Percentiles rank a stretch among this genome's conserved stretches.
These are phyloP conservation scores for Adansonia grandidieri DNA, from an alignment of 441 rosid genomes.

Conservation along the genomic window DNA sequence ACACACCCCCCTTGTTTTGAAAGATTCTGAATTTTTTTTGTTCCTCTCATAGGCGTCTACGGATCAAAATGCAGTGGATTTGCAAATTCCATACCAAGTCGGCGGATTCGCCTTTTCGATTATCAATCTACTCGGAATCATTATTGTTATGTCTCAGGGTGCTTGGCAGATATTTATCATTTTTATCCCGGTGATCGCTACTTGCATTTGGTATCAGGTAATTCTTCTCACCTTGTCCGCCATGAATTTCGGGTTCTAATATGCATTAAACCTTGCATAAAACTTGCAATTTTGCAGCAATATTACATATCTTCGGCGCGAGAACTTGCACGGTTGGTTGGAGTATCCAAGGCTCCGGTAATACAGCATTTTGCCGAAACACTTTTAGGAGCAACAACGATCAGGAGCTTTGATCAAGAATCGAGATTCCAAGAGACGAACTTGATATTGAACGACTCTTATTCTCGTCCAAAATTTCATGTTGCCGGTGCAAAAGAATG, in stretches of 20 bases:
- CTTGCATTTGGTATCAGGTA: slow-evolving; percentile 88
- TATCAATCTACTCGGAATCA: slow-evolving; percentile 71
- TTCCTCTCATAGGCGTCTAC: slow-evolving; percentile 66
- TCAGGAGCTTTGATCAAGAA: slow-evolving; percentile 85
- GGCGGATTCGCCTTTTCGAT: slow-evolving; percentile 52
- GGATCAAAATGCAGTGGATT: slow-evolving; percentile 78
- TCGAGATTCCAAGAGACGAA: slow-evolving; percentile 64
- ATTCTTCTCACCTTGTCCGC: slow-evolving; percentile 1
- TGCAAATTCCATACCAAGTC: slow-evolving; percentile 53
- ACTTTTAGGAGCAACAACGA: slow-evolving; percentile 76
- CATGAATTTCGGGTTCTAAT: not conserved
- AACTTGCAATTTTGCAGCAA: slow-evolving; percentile 50
- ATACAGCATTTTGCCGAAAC: slow-evolving; percentile 95
- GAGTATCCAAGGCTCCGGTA: slow-evolving; percentile 82
- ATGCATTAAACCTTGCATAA: not conserved
- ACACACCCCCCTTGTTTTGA: not conserved
- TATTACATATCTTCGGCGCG: slow-evolving; percentile 81
- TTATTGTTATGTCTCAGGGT: slow-evolving; percentile 87
- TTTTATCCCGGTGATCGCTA: slow-evolving; percentile 73
- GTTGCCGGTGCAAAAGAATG: slow-evolving; percentile 80
- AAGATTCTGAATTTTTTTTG: not conserved
- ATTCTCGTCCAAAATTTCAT: slow-evolving; percentile 77
- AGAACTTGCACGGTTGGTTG: slow-evolving; percentile 77
- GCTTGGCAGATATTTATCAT: slow-evolving; percentile 82
- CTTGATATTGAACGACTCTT: slow-evolving; percentile 69